Base-by-base conservation (phyloP, 2,329 filamentous ascomycete genomes). In the Curvularia sp. region DNA sequence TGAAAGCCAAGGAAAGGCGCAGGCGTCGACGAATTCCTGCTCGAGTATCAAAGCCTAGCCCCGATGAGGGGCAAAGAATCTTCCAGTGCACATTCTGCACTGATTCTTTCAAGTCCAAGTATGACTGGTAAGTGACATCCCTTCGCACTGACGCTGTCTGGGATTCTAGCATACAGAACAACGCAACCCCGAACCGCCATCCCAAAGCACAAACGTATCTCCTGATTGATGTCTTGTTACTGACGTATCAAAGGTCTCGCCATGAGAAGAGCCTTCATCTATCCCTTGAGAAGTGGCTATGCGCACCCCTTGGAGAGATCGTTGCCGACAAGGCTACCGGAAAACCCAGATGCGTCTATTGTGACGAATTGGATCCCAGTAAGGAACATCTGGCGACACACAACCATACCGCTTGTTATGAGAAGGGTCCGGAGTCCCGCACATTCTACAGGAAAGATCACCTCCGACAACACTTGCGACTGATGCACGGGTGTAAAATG, bases 391-490 rank as follows among this genome's bases (percentile, higher is more conserved):
- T 88, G 15, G 85, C 86, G 63, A 79, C 78, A 7, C 86, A 89
- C 75, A 86, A 87, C 62, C 86, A 85, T 69, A 76, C 77, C 33
- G 78, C 85, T 13, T 93, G 91, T 71, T 86, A 87, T 62, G 89
- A 92, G 68, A 86, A 89, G 70, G 84, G 84, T 4, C 62, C 83
- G 1, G 82, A 86, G 55, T 88, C 91, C 64, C 83, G 86, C 35
- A 87, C 84, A 0, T 88, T 88, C 70, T 87, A 85, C 66, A 79
- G 86, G 26, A 88, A 88, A 71, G 86, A 88, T 65, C 86, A 88
- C 66, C 78, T 88, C 12, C 82, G 85, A 49, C 86, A 88, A 66
- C 86, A 88, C 70, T 73, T 88, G 31, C 80, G 85, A 35, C 75
- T 88, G 53, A 86, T 87, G 80, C 86, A 88, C 67, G 80, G 81